Evolutionary conservation across 176 grass and related monocot species (phyloP), one percentile per base, ranked within the genome.

Genomic region (Stipa capillata): DNA sequence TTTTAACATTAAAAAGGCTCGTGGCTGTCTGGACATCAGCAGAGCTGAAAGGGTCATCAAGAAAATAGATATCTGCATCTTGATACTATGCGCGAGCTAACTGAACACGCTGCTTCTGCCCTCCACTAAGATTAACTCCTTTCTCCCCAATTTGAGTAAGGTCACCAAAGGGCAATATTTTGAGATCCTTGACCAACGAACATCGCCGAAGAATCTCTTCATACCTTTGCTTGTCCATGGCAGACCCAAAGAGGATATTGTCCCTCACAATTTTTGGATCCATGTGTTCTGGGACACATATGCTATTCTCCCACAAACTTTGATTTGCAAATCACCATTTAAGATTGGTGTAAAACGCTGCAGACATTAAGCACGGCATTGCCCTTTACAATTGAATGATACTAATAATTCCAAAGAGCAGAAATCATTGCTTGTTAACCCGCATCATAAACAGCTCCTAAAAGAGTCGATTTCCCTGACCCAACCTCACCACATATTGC

Each of bases 41-140:
- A 24, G 90, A 92, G 80, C 96, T 94, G 82, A 98, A 98, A 71
- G 96, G 96, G 34, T 98, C 90, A 82, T 98, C 96, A 51, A 98
- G 82, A 28, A 98, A 81, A 88, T 98, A 98, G 57, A 91, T 83
- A 55, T 98, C 90, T 14, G 92, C 88, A 79, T 93, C 79, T 82
- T 91, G 78, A 71, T 98, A 98, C 28, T 94, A 66, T 36, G 95
- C 92, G 60, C 92, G 91, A 77, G 96, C 96, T 67, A 94, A 74
- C 76, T 94, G 96, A 80, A 94, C 73, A 24, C 96, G 85, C 59
- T 98, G 96, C 79, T 98, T 98, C 87, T 98, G 96, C 12, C 96
- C 92, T 20, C 96, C 96, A 54, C 96, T 98, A 34, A 98, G 90
- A 91, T 94, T 98, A 76, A 94, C 47, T 7, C 95, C 95, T 87